A percentile compares a stretch with the other conserved stretches of the same genome.
phyloP scores from a whole-genome alignment of 2,329 filamentous ascomycete species.

The Taxawa tesnikishii region DNA sequence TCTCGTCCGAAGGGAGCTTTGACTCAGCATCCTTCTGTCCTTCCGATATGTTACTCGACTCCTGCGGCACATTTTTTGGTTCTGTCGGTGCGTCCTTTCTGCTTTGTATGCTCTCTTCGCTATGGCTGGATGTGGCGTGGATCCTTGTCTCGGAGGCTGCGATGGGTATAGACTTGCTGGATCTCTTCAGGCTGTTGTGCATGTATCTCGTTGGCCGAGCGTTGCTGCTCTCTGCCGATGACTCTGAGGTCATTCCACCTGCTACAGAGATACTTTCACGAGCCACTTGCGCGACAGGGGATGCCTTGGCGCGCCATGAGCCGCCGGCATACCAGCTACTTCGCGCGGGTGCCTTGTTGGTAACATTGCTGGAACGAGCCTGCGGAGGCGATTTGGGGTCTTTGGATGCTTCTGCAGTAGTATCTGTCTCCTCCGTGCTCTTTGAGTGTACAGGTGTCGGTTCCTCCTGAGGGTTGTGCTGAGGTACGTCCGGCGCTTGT shows the following conservation, averaged over 20 bases:
- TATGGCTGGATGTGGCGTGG: conserved; percentile 24
- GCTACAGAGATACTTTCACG: conserved; percentile 32
- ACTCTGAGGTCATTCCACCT: conserved; percentile 29
- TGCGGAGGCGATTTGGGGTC: not conserved
- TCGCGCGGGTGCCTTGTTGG: conserved; percentile 3
- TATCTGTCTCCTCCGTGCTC: not conserved
- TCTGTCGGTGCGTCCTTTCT: conserved; percentile 2
- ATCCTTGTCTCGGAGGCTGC: conserved; percentile 33
- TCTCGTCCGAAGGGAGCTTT: conserved; percentile 2
- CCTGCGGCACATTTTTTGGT: conserved; percentile 1
- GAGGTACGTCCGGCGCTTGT: not conserved
- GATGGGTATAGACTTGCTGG: conserved; percentile 31
- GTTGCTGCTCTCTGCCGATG: conserved; percentile 19
- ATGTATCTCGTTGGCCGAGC: conserved; percentile 8
- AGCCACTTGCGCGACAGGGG: conserved; percentile 32
- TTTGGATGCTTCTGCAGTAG: not conserved
- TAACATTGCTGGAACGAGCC: no score
- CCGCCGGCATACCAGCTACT: conserved; percentile 33
- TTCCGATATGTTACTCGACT: conserved; percentile 1
- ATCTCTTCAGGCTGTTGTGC: conserved; percentile 8
- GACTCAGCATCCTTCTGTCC: conserved; percentile 5
- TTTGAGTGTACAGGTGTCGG: not conserved
- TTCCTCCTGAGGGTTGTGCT: not conserved
- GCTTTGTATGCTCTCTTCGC: conserved; percentile 15
- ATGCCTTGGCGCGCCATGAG: conserved; percentile 32